These are phyloP conservation scores for Yamadazyma epiphylla DNA, from an alignment of 1,139 yeast genomes.

Conservation along the genomic window DNA sequence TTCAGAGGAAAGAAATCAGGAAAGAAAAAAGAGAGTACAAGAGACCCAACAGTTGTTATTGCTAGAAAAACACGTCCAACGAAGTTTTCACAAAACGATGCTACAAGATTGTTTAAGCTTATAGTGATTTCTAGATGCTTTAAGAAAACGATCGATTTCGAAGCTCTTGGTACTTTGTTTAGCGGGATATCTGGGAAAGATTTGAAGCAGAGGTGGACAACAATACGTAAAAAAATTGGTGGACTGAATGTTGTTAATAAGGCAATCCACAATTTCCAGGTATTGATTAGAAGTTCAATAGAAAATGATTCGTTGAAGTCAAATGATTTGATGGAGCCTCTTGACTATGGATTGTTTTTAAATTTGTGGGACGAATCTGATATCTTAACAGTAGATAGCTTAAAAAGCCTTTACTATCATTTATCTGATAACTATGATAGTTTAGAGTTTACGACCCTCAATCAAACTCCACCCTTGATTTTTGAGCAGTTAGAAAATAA, in stretches of 20 bases:
- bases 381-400: slow-evolving; percentile 24
- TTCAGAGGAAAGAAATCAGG: slow-evolving; percentile 11
- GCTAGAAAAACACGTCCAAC: slow-evolving; percentile 17
- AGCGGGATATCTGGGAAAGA: slow-evolving; percentile 31
- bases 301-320: slow-evolving; percentile 44
- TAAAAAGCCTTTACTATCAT: slow-evolving; percentile 28
- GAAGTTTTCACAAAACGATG: slow-evolving; percentile 41
- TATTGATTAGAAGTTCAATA: slow-evolving; percentile 49
- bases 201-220: slow-evolving; percentile 60
- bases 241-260: slow-evolving; percentile 45
- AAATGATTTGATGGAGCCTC: slow-evolving; percentile 39
- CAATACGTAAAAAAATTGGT: slow-evolving; percentile 54
- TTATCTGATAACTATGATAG: slow-evolving; percentile 24
- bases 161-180: slow-evolving; percentile 45
- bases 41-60: slow-evolving; percentile 1
- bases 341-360: slow-evolving; percentile 47
- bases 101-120: slow-evolving; percentile 49
- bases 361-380: slow-evolving; percentile 58
- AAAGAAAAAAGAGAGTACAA: slow-evolving; percentile 6
- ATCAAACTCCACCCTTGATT: slow-evolving; percentile 21
- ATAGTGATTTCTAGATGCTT: slow-evolving; percentile 62
- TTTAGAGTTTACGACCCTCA: slow-evolving; percentile 21
- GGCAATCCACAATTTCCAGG: slow-evolving; percentile 59
- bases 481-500: slow-evolving; percentile 38
- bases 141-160: slow-evolving; percentile 55